Base-by-base conservation (phyloP, 495 filamentous ascomycete genomes). In the Podospora pseudopauciseta region DNA sequence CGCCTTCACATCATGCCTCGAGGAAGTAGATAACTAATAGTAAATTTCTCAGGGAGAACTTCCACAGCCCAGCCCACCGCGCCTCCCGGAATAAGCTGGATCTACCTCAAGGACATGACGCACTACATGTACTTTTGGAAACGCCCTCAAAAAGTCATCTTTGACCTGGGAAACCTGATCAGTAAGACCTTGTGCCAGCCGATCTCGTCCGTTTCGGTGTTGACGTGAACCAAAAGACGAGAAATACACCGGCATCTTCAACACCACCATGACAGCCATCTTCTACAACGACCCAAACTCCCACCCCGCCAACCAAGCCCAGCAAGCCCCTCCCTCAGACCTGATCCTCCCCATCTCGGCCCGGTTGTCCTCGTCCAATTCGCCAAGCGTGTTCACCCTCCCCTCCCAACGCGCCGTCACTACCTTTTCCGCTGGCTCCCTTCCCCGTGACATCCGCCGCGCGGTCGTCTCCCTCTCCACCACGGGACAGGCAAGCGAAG, bases 21-120 rank as follows among this genome's bases (percentile, higher is more conserved):
- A 5, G 5, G 3, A 23, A n/a, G 0, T 71, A 70, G 13, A 58
- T 19, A 58, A 58, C 1, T 26, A 20, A 19, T 23, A 57, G 20
- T 57, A 20, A 26, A 20, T 23, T 23, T 6, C 6, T n/a, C 55
- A 58, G 55, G 75, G 81, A 83, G 93, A 27, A 96, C 93, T 3
- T 94, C 91, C 15, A 97, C 93, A 5, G 92, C 92, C 0, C 91
- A 97, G 78, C 93, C 93, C 3, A 91, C 87, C 0, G 62, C 72
- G 2, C 82, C 84, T 58, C 79, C 78, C 0, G 92, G 93, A 1
- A 94, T 96, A 56, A 73, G 76, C 60, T 87, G 84, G 89, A 90
- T 89, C 2, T 94, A 95, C 67, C 81, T 89, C 66, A 97, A 97
- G 76, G 93, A 97, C 70, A 89, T 94, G 87, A 90, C 90, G 0